Evolutionary conservation across 2,329 filamentous ascomycete species (phyloP).

Genomic region (Aspergillus fructus): DNA sequence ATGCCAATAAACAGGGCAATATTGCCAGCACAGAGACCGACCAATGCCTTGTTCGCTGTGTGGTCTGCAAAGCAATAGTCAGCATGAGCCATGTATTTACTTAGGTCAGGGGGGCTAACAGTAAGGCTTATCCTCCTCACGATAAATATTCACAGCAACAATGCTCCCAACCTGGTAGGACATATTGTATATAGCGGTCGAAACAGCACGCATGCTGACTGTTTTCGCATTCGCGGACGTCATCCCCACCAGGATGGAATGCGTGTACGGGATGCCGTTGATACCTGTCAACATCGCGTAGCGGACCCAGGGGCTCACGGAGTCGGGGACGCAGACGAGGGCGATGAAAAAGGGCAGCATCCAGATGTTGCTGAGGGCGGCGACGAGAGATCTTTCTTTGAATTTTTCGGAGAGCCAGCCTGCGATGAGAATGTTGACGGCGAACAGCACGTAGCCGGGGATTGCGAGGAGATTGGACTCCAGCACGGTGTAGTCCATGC

Average conservation of each 20-base stretch:
- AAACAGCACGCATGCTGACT: conserved; percentile 4
- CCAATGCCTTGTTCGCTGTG: background rate
- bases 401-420: conserved; percentile 6
- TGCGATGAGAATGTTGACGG: background rate
- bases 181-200: conserved; percentile 4
- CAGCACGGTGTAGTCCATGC: conserved; percentile 56
- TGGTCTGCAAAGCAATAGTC: background rate
- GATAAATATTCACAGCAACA: conserved; percentile 1
- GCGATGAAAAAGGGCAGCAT: conserved; percentile 9
- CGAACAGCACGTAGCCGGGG: conserved; percentile 1
- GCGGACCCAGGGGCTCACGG: conserved; percentile 1
- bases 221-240: conserved; percentile 1
- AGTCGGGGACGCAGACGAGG: conserved; percentile 1
- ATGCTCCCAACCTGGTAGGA: conserved; percentile 7
- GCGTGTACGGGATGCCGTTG: conserved; percentile 6
- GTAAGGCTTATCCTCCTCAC: conserved; percentile 6
- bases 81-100: accelerated
- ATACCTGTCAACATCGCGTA: conserved; percentile 2
- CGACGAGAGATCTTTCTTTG: conserved; percentile 4
- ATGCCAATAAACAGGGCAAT: background rate
- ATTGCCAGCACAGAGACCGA: background rate
- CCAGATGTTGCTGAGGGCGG: conserved; percentile 8
- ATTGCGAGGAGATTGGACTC: conserved; percentile 47
- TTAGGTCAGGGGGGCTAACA: background rate
- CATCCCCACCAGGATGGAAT: conserved; percentile 2